Evolutionary conservation across 306 rosid species (phyloP), one percentile per base, ranked within the genome.

Genomic region (Lathyrus aphaca): DNA sequence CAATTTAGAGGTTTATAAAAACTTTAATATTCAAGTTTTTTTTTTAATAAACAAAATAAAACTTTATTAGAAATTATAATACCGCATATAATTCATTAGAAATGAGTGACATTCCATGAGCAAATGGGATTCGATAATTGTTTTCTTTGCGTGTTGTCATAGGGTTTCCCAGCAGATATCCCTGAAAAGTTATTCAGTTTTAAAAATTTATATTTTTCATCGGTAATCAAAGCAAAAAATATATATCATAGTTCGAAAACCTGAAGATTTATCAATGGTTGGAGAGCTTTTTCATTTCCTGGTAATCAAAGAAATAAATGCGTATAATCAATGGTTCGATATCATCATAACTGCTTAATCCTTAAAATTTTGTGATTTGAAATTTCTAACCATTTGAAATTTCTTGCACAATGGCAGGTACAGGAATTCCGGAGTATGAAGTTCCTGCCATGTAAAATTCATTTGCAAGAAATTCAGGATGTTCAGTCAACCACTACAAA

Each of bases 401-500:
- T 68, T 83, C 68, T 48, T 80, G 81, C 18, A 57, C 82, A 66
- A 92, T 51, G 7, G 56, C 64, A 0, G 98, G 98, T 30, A 75
- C 49, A 51, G 78, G 60, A 27, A 89, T 76, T 14, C 96, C 97
- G 13, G 95, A 82, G 73, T 87, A 89, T 2, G 98, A 92, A 73
- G 83, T 91, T 10, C 83, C 95, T 14, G 86, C 92, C 0, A 92
- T 11, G 10, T 87, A 89, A 14, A 87, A 35, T 10, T 82, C 75
- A 77, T 86, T 87, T 12, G 88, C 55, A 7, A 60, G 43, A 66
- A 87, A 89, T 66, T 86, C 84, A 1, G 92, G 79, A 63, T 89
- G 95, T 37, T 74, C 72, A 50, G 78, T 40, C 69, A 87, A 27
- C 98, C 98, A 92, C 98, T 92, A 13, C 76, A 83, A 68, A 64